A percentile compares a stretch with the other conserved stretches of the same genome.
phyloP scores from a whole-genome alignment of 2,329 filamentous ascomycete genomes.

The Colletotrichum truncatum region DNA sequence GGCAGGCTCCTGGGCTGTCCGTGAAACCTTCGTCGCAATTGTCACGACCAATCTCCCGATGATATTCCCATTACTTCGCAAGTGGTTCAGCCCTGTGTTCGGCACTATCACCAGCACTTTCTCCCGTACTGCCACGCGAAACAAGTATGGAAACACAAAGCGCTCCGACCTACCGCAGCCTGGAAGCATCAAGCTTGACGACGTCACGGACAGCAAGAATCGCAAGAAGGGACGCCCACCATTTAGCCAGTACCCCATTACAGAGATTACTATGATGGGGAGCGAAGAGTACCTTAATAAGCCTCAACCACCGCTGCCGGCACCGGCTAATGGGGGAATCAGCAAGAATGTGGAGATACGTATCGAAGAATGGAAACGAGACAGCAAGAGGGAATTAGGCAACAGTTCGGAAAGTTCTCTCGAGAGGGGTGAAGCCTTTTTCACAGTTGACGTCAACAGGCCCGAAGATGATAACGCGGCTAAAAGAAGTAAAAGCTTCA shows the following conservation, averaged over 20 bases:
- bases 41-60: slow-evolving; percentile 32
- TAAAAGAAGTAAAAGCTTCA: neutral
- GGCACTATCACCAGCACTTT: slow-evolving; percentile 13
- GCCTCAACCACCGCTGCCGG: neutral
- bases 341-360: slow-evolving; percentile 25
- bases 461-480: neutral
- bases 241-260: slow-evolving; percentile 21
- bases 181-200: slow-evolving; percentile 21
- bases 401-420: neutral
- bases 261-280: slow-evolving; percentile 9
- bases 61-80: slow-evolving; percentile 21
- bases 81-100: slow-evolving; percentile 21
- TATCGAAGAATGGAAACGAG: slow-evolving; percentile 9
- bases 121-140: neutral
- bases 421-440: neutral
- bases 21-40: slow-evolving; percentile 32
- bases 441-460: neutral
- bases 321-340: neutral
- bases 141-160: slow-evolving; percentile 15
- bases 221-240: slow-evolving; percentile 20
- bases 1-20: slow-evolving; percentile 31
- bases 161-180: slow-evolving; percentile 9
- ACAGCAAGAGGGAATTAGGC: neutral
- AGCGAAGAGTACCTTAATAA: slow-evolving; percentile 24
- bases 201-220: slow-evolving; percentile 1